phyloP scores from a whole-genome alignment of 208 protist species.

The Sergeia podlipaevii region DNA sequence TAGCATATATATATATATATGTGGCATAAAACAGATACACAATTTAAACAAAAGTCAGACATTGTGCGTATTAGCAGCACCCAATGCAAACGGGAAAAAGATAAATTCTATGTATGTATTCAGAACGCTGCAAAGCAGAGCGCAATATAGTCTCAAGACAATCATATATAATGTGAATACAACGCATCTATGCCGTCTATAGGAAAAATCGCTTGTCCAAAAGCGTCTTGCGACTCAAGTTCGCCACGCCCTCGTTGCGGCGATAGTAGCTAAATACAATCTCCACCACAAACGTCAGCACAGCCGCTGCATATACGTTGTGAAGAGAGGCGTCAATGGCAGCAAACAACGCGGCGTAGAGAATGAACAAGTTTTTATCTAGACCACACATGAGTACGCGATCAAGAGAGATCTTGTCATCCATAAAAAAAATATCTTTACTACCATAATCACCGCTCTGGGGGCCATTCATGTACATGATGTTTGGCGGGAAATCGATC shows the following conservation, averaged over 20 bases:
- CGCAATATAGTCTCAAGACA: neutral
- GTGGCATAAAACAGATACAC: neutral
- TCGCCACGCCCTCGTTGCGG: conserved; percentile 45
- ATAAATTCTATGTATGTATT: neutral
- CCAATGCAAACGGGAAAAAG: neutral
- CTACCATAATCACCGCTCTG: conserved; percentile 55
- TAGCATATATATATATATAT: neutral
- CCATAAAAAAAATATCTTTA: conserved; percentile 86
- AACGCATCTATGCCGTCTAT: conserved; percentile 12
- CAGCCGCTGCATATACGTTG: conserved; percentile 59
- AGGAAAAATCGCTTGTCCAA: conserved; percentile 82
- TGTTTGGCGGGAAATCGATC: conserved; percentile 68
- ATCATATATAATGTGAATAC: neutral
- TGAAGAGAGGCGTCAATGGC: conserved; percentile 55
- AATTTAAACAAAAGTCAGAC: neutral
- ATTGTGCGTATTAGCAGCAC: neutral
- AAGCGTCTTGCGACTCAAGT: conserved; percentile 75
- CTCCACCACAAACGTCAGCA: conserved; percentile 61
- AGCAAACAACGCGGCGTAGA: conserved; percentile 68
- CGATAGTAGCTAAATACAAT: conserved; percentile 53
- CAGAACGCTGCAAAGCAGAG: neutral
- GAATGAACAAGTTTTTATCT: conserved; percentile 70
- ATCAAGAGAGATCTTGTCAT: conserved; percentile 51
- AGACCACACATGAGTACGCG: conserved; percentile 65
- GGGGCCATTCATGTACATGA: conserved; percentile 82